phyloP scores from a whole-genome alignment of 2,329 filamentous ascomycete species.

The Chaetomium globosum region DNA sequence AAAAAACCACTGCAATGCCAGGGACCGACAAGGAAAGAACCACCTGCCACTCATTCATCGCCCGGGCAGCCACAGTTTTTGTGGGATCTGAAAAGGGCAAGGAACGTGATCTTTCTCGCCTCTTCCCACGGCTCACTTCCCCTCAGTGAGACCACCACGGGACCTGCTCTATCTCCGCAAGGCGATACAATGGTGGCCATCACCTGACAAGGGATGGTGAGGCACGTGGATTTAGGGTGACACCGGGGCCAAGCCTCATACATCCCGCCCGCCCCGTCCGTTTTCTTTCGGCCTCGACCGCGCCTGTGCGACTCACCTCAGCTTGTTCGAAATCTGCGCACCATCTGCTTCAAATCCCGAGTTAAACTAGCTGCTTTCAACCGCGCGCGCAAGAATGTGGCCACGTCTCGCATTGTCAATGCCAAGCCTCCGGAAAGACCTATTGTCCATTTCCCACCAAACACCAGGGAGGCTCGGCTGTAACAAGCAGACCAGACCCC shows the following conservation, averaged over 20 bases:
- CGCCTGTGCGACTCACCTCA: conserved; percentile 18
- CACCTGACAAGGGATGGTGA: conserved; percentile 23
- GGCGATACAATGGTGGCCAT: conserved; percentile 19
- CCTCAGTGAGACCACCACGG: not conserved
- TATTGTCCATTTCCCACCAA: not conserved
- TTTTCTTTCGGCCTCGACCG: not conserved
- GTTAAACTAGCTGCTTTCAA: not conserved
- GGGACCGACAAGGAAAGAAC: conserved; percentile 1
- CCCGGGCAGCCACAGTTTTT: not conserved
- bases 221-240: conserved; percentile 28
- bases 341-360: conserved; percentile 23
- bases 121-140: not conserved
- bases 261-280: conserved; percentile 9
- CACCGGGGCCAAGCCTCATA: conserved; percentile 20
- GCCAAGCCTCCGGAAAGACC: not conserved
- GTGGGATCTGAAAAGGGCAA: not conserved
- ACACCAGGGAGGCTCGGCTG: not conserved
- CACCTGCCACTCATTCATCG: not conserved
- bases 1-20: conserved; percentile 1
- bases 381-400: not conserved
- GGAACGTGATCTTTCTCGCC: conserved; percentile 2
- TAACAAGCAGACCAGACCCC: not conserved
- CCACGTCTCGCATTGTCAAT: not conserved
- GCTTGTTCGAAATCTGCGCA: conserved; percentile 4
- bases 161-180: conserved; percentile 24